Percentiles rank a stretch among this genome's conserved stretches.
These are phyloP conservation scores for Apiospora hydei DNA, from an alignment of 2,329 filamentous ascomycete genomes.

Conservation along the genomic window DNA sequence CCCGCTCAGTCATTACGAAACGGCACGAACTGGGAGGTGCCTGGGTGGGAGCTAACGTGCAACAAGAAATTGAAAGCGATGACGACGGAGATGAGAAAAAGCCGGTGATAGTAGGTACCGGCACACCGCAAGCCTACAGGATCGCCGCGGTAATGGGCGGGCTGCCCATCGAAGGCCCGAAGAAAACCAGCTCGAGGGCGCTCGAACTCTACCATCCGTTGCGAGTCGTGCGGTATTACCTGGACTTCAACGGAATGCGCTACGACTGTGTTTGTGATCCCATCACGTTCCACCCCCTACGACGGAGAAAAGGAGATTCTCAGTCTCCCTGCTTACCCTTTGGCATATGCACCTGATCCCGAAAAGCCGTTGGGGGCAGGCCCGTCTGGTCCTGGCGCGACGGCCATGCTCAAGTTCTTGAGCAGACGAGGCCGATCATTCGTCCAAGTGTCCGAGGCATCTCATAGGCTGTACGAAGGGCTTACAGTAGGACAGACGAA, in stretches of 20 bases:
- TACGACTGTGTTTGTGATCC: constrained; percentile 33
- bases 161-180: neutral
- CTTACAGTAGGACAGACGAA: neutral
- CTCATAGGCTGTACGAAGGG: constrained; percentile 41
- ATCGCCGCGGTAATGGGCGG: neutral
- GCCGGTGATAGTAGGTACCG: too few relatives aligned
- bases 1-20: too few relatives aligned
- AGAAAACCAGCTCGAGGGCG: neutral
- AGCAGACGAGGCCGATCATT: constrained; percentile 31
- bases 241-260: constrained; percentile 37
- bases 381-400: neutral
- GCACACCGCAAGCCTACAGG: constrained; percentile 24
- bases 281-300: constrained; percentile 38
- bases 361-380: neutral
- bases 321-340: constrained; percentile 37
- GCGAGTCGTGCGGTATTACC: constrained; percentile 34
- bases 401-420: constrained; percentile 22
- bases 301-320: constrained; percentile 36
- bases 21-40: too few relatives aligned
- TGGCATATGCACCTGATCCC: constrained; percentile 27
- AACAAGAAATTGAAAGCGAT: too few relatives aligned
- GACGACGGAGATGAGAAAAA: too few relatives aligned
- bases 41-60: too few relatives aligned
- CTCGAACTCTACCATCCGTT: constrained; percentile 25
- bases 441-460: constrained; percentile 33